A percentile compares a stretch with the other conserved stretches of the same genome.
These are phyloP conservation scores for Candida sojae DNA, from an alignment of 1,139 yeast species.

Conservation along the genomic window DNA sequence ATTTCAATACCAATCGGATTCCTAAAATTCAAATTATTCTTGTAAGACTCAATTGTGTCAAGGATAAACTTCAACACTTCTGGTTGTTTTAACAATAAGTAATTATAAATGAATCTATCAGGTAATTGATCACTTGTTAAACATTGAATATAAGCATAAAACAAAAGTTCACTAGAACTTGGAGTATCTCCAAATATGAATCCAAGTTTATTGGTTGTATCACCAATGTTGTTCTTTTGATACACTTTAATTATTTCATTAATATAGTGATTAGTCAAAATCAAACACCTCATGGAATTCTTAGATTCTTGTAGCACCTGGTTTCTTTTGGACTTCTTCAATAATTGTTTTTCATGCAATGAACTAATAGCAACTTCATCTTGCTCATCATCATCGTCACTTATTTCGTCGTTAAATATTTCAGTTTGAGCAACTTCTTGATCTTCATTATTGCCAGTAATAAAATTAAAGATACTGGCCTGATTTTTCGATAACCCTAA, in stretches of 20 bases:
- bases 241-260: slow-evolving; percentile 24
- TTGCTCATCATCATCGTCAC: slow-evolving; percentile 21
- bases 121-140: slow-evolving; percentile 41
- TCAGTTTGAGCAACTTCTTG: slow-evolving; percentile 29
- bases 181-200: slow-evolving; percentile 9
- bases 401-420: slow-evolving; percentile 22
- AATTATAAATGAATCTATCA: slow-evolving; percentile 41
- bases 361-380: slow-evolving; percentile 45
- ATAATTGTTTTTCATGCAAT: slow-evolving; percentile 50
- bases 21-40: slow-evolving; percentile 16
- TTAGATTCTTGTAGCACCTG: slow-evolving; percentile 49
- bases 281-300: slow-evolving; percentile 53
- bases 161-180: slow-evolving; percentile 22
- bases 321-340: slow-evolving; percentile 44
- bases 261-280: slow-evolving; percentile 37
- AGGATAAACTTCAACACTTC: slow-evolving; percentile 13
- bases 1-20: slow-evolving; percentile 29
- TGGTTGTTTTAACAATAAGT: slow-evolving; percentile 29
- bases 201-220: slow-evolving; percentile 4
- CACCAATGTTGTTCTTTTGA: slow-evolving; percentile 14
- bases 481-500: slow-evolving; percentile 40
- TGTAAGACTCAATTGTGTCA: not conserved
- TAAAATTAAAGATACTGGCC: slow-evolving; percentile 25
- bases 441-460: slow-evolving; percentile 7
- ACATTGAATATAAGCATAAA: slow-evolving; percentile 42